These are phyloP conservation scores for Isatis tinctoria DNA, from an alignment of 345 rosid genomes.

Conservation along the genomic window DNA sequence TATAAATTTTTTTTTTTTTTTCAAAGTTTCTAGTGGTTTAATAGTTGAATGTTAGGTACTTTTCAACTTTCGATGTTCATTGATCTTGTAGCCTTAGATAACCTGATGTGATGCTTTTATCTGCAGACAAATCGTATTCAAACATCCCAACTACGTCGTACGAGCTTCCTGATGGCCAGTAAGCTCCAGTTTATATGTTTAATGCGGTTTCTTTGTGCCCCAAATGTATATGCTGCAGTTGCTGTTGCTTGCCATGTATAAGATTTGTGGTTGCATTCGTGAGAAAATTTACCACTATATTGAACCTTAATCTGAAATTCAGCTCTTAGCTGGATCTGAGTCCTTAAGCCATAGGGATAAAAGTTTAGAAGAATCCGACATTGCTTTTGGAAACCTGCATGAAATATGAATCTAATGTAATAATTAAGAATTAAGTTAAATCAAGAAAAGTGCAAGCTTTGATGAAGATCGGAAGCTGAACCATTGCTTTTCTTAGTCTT, in stretches of 20 bases:
- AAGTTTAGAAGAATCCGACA: neutral
- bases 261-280: neutral
- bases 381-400: conserved; percentile 10
- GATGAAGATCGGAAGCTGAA: neutral
- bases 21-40: neutral
- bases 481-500: neutral
- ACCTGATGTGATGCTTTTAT: conserved; percentile 17
- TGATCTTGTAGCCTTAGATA: neutral
- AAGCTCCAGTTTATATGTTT: conserved; percentile 36
- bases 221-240: neutral
- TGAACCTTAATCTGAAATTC: neutral
- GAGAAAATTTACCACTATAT: neutral
- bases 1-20: neutral
- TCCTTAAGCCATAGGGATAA: neutral
- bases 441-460: neutral
- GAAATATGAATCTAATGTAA: neutral
- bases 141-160: conserved; percentile 97
- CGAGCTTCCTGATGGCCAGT: conserved; percentile 99
- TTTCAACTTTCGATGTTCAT: neutral
- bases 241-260: neutral
- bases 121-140: conserved; percentile 78
- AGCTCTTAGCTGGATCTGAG: neutral
- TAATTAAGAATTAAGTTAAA: neutral
- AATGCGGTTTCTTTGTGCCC: neutral
- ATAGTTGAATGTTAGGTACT: neutral